Evolutionary conservation across 345 rosid species (phyloP).

Genomic region (Acer campestre): DNA sequence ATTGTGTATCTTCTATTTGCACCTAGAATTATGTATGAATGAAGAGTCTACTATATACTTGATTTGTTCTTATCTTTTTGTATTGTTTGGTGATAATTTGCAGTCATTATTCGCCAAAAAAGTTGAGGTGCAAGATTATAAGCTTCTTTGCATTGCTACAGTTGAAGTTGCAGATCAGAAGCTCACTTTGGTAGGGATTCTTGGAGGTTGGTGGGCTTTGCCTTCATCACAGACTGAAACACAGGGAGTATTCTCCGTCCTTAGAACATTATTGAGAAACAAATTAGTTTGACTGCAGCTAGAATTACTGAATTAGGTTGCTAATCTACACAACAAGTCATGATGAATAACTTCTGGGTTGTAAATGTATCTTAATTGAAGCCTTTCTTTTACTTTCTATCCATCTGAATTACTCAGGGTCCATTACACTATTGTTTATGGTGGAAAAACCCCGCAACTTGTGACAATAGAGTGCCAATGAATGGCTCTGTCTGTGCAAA

Average conservation of each 20-base stretch:
- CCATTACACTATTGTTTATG: not conserved
- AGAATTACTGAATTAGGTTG: not conserved
- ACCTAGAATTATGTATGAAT: not conserved
- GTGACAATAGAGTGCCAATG: not conserved
- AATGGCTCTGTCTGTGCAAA: not conserved
- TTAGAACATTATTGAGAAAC: constrained; percentile 15
- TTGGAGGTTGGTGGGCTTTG: constrained; percentile 65
- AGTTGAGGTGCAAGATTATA: constrained; percentile 59
- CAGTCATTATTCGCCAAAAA: constrained; percentile 52
- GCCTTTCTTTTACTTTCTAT: not conserved
- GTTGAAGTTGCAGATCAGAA: constrained; percentile 45
- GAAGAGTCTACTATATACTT: not conserved
- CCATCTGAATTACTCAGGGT: not conserved
- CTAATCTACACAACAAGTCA: constrained; percentile 1
- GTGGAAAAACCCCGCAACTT: not conserved
- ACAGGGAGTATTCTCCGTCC: constrained; percentile 17
- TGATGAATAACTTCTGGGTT: not conserved
- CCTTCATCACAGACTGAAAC: constrained; percentile 26
- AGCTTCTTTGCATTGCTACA: constrained; percentile 54
- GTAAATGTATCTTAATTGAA: not conserved
- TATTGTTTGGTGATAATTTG: constrained; percentile 12
- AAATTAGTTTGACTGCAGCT: constrained; percentile 21
- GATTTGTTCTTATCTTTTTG: not conserved
- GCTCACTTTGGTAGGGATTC: constrained; percentile 46
- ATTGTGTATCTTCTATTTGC: not conserved